Conservation (phyloP, 208 protist genomes). For the Trypanosomatidae sp. region DNA sequence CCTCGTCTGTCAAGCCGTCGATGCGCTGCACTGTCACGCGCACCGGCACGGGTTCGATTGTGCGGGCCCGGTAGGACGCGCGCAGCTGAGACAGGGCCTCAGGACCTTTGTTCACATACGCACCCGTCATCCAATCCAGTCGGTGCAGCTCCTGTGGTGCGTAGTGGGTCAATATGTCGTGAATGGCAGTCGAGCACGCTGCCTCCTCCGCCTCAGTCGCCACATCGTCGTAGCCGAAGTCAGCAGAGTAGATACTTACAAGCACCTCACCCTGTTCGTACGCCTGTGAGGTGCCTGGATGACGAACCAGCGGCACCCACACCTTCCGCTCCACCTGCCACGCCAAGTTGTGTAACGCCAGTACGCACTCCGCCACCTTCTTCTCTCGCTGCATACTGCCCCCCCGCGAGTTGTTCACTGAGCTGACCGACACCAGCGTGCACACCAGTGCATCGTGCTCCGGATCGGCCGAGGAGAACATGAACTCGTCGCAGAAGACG, state of each 20-base stretch:
- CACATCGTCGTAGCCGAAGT: constrained; percentile 51
- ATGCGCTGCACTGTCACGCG: constrained; percentile 52
- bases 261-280: constrained; percentile 73
- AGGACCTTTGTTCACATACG: constrained; percentile 19
- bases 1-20: constrained; percentile 41
- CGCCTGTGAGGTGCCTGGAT: constrained; percentile 59
- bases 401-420: neutral
- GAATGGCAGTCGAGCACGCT: constrained; percentile 54
- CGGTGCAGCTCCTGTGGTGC: constrained; percentile 76
- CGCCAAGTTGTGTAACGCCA: constrained; percentile 62
- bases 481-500: constrained; percentile 79
- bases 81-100: constrained; percentile 20
- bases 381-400: constrained; percentile 20
- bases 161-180: constrained; percentile 49
- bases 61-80: constrained; percentile 13
- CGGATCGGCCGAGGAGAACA: constrained; percentile 56
- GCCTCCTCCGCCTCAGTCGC: constrained; percentile 52
- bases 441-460: constrained; percentile 65
- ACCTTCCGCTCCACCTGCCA: constrained; percentile 52
- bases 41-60: constrained; percentile 34
- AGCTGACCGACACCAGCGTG: constrained; percentile 51
- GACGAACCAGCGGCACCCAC: constrained; percentile 74
- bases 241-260: constrained; percentile 69
- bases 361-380: constrained; percentile 68
- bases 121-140: constrained; percentile 63